These are phyloP conservation scores for Colletotrichum orchidophilum DNA, from an alignment of 2,329 filamentous ascomycete genomes.

Conservation along the genomic window DNA sequence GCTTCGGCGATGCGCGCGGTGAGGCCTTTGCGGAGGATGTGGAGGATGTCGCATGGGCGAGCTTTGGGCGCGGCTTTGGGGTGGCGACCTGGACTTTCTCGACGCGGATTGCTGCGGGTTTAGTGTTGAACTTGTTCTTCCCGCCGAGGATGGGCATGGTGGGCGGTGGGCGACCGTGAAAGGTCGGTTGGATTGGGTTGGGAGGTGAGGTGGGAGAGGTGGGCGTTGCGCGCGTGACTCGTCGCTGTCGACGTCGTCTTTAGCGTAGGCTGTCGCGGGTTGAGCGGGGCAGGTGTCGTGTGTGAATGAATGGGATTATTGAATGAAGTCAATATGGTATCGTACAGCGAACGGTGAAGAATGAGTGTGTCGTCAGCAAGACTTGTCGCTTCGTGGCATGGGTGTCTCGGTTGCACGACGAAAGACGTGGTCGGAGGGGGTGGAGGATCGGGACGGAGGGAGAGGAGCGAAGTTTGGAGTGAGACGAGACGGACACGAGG, in stretches of 20 bases:
- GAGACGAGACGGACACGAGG: slow-evolving; percentile 32
- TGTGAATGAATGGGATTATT: not conserved
- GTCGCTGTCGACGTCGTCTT: not conserved
- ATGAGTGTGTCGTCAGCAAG: not conserved
- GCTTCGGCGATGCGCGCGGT: slow-evolving; percentile 52
- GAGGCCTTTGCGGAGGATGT: slow-evolving; percentile 46
- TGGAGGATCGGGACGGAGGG: slow-evolving; percentile 23
- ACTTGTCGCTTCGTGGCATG: not conserved
- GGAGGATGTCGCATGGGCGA: slow-evolving; percentile 42
- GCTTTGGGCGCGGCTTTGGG: slow-evolving; percentile 49
- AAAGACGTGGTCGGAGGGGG: not conserved
- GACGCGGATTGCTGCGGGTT: slow-evolving; percentile 60
- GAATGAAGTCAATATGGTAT: not conserved
- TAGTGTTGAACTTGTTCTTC: slow-evolving; percentile 61
- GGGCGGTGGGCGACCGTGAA: not conserved
- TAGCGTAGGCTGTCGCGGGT: not conserved
- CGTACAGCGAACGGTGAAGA: not conserved
- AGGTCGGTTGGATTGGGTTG: not conserved
- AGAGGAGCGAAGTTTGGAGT: slow-evolving; percentile 17
- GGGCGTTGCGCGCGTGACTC: slow-evolving; percentile 12
- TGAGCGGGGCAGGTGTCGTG: not conserved
- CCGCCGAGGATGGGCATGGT: slow-evolving; percentile 49
- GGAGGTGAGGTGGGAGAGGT: not conserved
- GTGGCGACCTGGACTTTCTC: slow-evolving; percentile 59
- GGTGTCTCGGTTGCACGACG: not conserved